Base-by-base conservation (phyloP, 1,284 basidiomycete genomes). In the Pseudozyma hubeiensis region DNA sequence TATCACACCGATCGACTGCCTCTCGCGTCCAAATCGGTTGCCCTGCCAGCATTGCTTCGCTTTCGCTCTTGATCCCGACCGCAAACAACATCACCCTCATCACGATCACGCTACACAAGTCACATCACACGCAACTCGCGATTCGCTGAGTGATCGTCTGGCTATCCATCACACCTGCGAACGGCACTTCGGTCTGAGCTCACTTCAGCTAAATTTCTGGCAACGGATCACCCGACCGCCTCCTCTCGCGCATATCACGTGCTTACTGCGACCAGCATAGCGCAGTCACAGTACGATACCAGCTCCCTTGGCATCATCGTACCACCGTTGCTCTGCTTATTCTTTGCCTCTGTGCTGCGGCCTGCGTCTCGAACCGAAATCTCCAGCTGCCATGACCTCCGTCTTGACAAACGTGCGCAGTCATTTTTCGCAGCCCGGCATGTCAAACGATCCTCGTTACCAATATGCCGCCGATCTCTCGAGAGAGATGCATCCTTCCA, bases 381-480 rank as follows among this genome's bases (percentile, higher is more conserved):
- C 37, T 16, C 49, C 30, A 54, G 60, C 69, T 64, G 64, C 58
- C 19, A 74, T 74, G 71, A 69, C 65, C 49, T 69, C 65, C 39
- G 62, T 68, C 47, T 52, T 74, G 37, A 14, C 71, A 41, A 74
- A 52, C 65, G 49, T 60, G 69, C 69, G 64, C 53, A 72, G 60
- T 61, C 69, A 72, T 53, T 72, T 72, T 45, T 43, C 60, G 35
- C 60, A 64, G 51, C 34, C 56, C 45, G 57, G 64, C 64, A 72
- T 72, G 69, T 72, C 69, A 46, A 72, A 72, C 60, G 64, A 67
- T 46, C 45, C 54, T 47, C 64, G 63, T 17, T 57, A 60, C 52
- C 58, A 53, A 48, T 72, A 72, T 64, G 54, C 55, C 50, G 35
- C 53, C 40, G 69, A 67, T 40, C 59, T 56, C 33, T 37, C 69